Conservation (phyloP, 495 filamentous ascomycete genomes). For the Neurospora cerealis region DNA sequence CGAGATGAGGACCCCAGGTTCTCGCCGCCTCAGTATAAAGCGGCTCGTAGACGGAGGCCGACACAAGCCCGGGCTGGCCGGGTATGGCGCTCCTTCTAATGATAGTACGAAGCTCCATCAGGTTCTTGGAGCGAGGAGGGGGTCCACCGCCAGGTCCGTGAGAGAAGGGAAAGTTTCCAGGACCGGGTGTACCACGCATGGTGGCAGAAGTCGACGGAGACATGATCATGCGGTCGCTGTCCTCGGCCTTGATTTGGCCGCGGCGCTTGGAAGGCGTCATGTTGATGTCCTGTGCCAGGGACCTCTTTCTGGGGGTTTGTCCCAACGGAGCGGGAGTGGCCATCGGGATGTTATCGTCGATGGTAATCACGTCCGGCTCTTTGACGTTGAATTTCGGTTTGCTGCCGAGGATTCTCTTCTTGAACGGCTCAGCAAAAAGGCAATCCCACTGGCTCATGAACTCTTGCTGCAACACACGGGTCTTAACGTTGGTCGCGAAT, state of each 20-base stretch:
- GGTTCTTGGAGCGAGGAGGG: conserved; percentile 2
- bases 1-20: conserved; percentile 26
- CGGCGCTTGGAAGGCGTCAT: not conserved
- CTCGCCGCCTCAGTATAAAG: conserved; percentile 27
- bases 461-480: conserved; percentile 24
- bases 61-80: conserved; percentile 35
- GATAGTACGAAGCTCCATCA: conserved; percentile 25
- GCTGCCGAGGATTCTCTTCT: conserved; percentile 21
- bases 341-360: conserved; percentile 13
- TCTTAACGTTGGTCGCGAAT: conserved; percentile 31
- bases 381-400: conserved; percentile 34
- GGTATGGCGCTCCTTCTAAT: conserved; percentile 29
- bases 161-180: not conserved
- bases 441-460: conserved; percentile 17
- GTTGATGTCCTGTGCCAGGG: conserved; percentile 1
- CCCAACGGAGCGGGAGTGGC: conserved; percentile 9
- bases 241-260: conserved; percentile 13
- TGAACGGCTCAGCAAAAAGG: conserved; percentile 25
- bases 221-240: not conserved
- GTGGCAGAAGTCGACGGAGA: conserved; percentile 1
- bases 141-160: not conserved
- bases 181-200: not conserved
- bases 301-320: conserved; percentile 10
- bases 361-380: conserved; percentile 18
- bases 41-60: conserved; percentile 28